These are phyloP conservation scores for Saccharomycopsis fermentans DNA, from an alignment of 805 yeast species.

Conservation along the genomic window DNA sequence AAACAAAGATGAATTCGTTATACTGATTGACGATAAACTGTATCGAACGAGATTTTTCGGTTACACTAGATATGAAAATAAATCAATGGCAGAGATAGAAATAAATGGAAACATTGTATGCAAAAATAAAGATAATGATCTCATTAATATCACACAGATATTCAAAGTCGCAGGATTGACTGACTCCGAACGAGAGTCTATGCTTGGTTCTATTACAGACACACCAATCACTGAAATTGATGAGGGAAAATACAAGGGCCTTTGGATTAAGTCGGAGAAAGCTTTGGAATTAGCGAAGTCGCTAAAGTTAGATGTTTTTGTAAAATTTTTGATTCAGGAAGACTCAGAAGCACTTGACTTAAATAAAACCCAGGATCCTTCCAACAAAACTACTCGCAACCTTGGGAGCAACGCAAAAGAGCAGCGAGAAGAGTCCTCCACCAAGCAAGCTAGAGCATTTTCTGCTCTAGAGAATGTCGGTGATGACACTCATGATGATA, in stretches of 20 bases:
- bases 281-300: conserved; percentile 9
- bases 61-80: conserved; percentile 12
- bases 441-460: conserved; percentile 11
- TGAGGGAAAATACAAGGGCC: conserved; percentile 16
- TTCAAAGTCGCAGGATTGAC: conserved; percentile 11
- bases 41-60: neutral
- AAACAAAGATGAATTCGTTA: neutral
- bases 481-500: neutral
- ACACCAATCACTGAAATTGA: conserved; percentile 9
- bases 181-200: conserved; percentile 1
- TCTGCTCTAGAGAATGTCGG: neutral
- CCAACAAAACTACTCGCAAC: conserved; percentile 10
- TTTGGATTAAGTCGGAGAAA: conserved; percentile 13
- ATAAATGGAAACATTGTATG: conserved; percentile 6
- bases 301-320: conserved; percentile 3
- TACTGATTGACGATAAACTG: neutral
- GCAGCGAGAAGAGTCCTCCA: conserved; percentile 22
- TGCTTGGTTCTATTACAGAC: neutral
- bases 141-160: conserved; percentile 10
- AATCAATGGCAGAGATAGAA: conserved; percentile 8
- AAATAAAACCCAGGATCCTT: conserved; percentile 22
- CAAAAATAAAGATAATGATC: conserved; percentile 15
- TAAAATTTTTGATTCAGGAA: conserved; percentile 4
- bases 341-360: neutral
- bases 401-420: conserved; percentile 30